Percentiles rank a stretch among this genome's conserved stretches.
phyloP scores from a whole-genome alignment of 2,329 filamentous ascomycete species.

The Nemania sp. region DNA sequence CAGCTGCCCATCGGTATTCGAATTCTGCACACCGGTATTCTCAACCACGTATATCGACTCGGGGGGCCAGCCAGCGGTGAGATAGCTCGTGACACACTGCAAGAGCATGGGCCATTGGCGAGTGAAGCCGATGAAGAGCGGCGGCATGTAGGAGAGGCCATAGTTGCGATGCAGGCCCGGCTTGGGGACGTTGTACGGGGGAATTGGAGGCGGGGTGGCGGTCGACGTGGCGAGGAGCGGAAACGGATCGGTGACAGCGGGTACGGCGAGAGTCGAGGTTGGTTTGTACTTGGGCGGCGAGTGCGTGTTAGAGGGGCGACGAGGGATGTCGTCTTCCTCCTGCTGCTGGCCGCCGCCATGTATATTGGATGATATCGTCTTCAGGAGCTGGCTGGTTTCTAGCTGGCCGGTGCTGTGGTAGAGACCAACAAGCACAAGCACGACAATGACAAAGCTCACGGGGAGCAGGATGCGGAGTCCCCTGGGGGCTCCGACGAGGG shows the following conservation, averaged over 20 bases:
- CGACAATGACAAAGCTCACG: conserved; percentile 38
- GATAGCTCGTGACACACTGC: conserved; percentile 60
- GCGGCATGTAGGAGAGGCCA: conserved; percentile 51
- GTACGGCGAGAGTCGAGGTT: conserved; percentile 41
- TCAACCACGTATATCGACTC: conserved; percentile 62
- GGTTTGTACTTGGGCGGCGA: conserved; percentile 48
- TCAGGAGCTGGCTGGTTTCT: conserved; percentile 39
- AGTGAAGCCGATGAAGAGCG: conserved; percentile 63
- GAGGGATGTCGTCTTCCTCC: conserved; percentile 25
- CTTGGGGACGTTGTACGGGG: conserved; percentile 52
- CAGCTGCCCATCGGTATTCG: conserved; percentile 55
- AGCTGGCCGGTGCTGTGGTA: conserved; percentile 37
- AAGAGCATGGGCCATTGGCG: conserved; percentile 61
- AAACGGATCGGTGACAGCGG: conserved; percentile 45
- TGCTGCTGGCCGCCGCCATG: conserved; percentile 34
- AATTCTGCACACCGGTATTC: conserved; percentile 61
- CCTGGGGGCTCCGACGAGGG: conserved; percentile 36
- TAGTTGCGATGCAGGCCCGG: conserved; percentile 51
- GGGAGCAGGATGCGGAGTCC: conserved; percentile 45
- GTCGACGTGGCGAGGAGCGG: conserved; percentile 44
- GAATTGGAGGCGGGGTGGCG: conserved; percentile 50
- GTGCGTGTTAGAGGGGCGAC: conserved; percentile 44
- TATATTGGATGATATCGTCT: conserved; percentile 41
- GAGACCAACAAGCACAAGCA: conserved; percentile 39
- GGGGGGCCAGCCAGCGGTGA: conserved; percentile 62